A percentile compares a stretch with the other conserved stretches of the same genome.
phyloP scores from a whole-genome alignment of 805 yeast species.

The Candida adriatica region DNA sequence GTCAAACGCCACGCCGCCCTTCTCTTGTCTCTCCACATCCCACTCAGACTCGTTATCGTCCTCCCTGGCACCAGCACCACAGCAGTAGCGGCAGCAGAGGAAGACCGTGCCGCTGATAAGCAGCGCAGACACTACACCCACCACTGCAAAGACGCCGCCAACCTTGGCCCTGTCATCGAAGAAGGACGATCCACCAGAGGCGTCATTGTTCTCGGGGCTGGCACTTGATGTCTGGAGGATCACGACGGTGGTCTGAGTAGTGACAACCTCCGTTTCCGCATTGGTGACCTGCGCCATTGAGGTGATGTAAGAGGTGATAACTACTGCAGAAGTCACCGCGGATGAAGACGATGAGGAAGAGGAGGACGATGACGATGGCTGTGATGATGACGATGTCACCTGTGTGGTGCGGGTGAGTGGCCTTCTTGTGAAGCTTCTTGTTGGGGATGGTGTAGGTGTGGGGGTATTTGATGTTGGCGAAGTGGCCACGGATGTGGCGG shows the following conservation, averaged over 20 bases:
- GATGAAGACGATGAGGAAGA: background rate
- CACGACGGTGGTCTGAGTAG: slow-evolving; percentile 9
- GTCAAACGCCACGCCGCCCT: slow-evolving; percentile 3
- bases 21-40: slow-evolving; percentile 5
- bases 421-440: slow-evolving; percentile 5
- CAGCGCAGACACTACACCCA: slow-evolving; percentile 52
- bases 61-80: slow-evolving; percentile 1
- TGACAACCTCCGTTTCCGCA: slow-evolving; percentile 8
- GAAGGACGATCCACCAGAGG: slow-evolving; percentile 27
- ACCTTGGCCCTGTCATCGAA: slow-evolving; percentile 65
- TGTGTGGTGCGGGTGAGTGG: slow-evolving; percentile 2
- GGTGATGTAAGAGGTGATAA: slow-evolving; percentile 8
- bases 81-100: slow-evolving; percentile 31
- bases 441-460: slow-evolving; percentile 3
- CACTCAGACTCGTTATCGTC: slow-evolving; percentile 12
- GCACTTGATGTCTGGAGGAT: slow-evolving; percentile 9
- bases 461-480: slow-evolving; percentile 2
- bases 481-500: slow-evolving; percentile 7
- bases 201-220: slow-evolving; percentile 12
- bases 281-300: slow-evolving; percentile 9
- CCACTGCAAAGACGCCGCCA: slow-evolving; percentile 75
- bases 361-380: slow-evolving; percentile 7
- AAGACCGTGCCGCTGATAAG: slow-evolving; percentile 36
- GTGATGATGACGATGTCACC: slow-evolving; percentile 4
- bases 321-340: slow-evolving; percentile 13